Percentiles rank a stretch among this genome's conserved stretches.
Evolutionary conservation across 1,284 basidiomycete genomes (phyloP).

Genomic region (Ustilago loliicola): DNA sequence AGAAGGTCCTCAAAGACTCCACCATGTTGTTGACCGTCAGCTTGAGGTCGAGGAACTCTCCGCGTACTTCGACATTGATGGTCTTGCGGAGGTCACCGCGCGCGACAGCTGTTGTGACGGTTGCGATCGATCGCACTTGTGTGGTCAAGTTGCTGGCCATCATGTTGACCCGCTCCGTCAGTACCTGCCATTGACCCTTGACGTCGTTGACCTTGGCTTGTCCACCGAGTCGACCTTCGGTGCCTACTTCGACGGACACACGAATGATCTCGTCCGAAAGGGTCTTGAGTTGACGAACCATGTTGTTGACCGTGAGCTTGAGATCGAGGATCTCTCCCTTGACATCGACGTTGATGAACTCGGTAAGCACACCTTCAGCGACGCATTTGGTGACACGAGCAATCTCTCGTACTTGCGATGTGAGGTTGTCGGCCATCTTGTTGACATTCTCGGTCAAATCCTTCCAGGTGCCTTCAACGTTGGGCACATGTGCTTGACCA

Average conservation of each 20-base stretch:
- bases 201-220: conserved; percentile 81
- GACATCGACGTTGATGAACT: conserved; percentile 93
- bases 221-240: conserved; percentile 87
- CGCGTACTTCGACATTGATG: conserved; percentile 69
- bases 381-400: conserved; percentile 75
- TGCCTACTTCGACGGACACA: conserved; percentile 86
- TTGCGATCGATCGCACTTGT: conserved; percentile 78
- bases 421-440: conserved; percentile 72
- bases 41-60: conserved; percentile 70
- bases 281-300: conserved; percentile 68
- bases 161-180: conserved; percentile 70
- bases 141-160: conserved; percentile 82
- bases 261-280: conserved; percentile 74
- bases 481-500: conserved; percentile 70
- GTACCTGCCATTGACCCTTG: conserved; percentile 72
- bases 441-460: conserved; percentile 72
- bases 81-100: conserved; percentile 70
- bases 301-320: conserved; percentile 74
- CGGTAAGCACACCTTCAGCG: conserved; percentile 88
- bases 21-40: conserved; percentile 71
- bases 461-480: conserved; percentile 73
- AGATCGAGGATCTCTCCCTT: conserved; percentile 97
- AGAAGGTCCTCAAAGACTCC: conserved; percentile 70
- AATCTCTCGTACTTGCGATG: conserved; percentile 69
- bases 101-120: conserved; percentile 68